Evolutionary conservation across 169 alveolate species (phyloP).

Genomic region (Plasmodium billcollinsi): DNA sequence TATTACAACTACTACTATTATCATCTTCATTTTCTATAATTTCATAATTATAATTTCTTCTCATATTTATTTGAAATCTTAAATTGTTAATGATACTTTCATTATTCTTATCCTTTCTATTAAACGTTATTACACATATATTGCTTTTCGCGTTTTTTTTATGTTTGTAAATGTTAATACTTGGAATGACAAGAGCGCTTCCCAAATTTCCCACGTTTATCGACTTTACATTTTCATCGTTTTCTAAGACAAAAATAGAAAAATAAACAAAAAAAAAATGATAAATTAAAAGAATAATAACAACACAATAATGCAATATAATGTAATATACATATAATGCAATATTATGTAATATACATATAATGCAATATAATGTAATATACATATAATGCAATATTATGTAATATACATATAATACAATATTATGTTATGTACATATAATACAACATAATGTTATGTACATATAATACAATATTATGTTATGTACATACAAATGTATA

Average conservation of each 20-base stretch:
- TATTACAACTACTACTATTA: slow-evolving; percentile 18
- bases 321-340: too few species aligned
- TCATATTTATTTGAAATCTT: slow-evolving; percentile 47
- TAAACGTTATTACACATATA: slow-evolving; percentile 33
- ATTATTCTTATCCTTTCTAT: slow-evolving; percentile 24
- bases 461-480: too few species aligned
- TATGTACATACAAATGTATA: not conserved
- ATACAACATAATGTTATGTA: too few species aligned
- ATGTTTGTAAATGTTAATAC: slow-evolving; percentile 21
- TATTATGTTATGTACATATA: not conserved
- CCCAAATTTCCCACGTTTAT: slow-evolving; percentile 36
- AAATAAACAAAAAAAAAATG: not conserved
- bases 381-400: too few species aligned
- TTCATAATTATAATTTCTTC: slow-evolving; percentile 25
- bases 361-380: too few species aligned
- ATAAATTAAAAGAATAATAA: not conserved
- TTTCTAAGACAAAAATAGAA: not conserved
- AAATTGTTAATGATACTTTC: slow-evolving; percentile 46
- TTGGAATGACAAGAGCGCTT: slow-evolving; percentile 28
- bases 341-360: not conserved
- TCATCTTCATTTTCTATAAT: slow-evolving; percentile 9
- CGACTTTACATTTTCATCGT: slow-evolving; percentile 15
- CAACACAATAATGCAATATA: not conserved
- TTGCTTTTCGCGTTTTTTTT: slow-evolving; percentile 23
- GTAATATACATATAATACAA: too few species aligned